Conservation (phyloP, 441 rosid genomes). For the Omphalea diandra region DNA sequence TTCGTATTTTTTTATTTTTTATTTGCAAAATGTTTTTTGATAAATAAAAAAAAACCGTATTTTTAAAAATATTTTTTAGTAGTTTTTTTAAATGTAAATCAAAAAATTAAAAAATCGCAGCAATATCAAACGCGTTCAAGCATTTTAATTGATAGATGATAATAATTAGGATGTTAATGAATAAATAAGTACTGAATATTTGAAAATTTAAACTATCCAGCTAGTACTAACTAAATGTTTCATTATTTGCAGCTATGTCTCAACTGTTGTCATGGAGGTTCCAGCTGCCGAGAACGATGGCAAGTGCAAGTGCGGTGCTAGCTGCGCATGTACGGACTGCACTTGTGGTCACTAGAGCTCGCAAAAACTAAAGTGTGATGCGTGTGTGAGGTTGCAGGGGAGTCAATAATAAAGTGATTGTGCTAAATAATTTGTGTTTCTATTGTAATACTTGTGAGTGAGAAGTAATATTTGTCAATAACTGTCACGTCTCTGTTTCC, state of each 20-base stretch:
- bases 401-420: conserved; percentile 21
- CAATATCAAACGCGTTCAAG: too few relatives aligned
- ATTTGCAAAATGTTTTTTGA: too few relatives aligned
- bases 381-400: neutral
- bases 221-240: neutral
- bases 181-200: too few relatives aligned
- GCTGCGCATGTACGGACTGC: conserved; percentile 63
- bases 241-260: conserved; percentile 43
- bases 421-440: conserved; percentile 21
- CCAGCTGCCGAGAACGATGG: conserved; percentile 56
- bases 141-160: too few relatives aligned
- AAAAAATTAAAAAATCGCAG: too few relatives aligned
- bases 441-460: neutral
- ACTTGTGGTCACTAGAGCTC: conserved; percentile 44
- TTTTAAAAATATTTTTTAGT: too few relatives aligned
- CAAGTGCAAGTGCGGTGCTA: conserved; percentile 74
- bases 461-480: too few relatives aligned
- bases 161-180: too few relatives aligned
- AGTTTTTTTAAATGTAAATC: too few relatives aligned
- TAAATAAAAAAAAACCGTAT: too few relatives aligned
- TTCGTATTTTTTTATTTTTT: too few relatives aligned
- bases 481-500: neutral
- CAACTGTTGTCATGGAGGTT: conserved; percentile 42
- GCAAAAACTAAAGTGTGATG: neutral
- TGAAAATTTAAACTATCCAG: neutral